phyloP scores from a whole-genome alignment of 768 basidiomycete species.

The Podaxis pistillaris region DNA sequence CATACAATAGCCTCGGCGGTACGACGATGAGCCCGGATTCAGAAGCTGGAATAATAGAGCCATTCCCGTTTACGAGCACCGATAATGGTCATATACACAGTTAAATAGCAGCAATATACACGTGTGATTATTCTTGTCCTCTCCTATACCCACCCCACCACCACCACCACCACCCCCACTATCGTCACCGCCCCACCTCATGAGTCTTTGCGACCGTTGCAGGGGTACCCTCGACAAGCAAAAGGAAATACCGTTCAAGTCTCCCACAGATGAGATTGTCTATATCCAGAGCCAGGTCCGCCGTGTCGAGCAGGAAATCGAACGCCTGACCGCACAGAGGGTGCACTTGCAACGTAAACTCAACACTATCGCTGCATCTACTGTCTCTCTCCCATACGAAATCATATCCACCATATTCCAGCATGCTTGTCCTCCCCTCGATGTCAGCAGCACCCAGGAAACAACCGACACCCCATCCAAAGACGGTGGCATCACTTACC shows the following conservation, averaged over 20 bases:
- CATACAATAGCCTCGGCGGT: not conserved
- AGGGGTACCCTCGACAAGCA: slow-evolving; percentile 5
- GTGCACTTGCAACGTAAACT: slow-evolving; percentile 2
- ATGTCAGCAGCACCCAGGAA: not conserved
- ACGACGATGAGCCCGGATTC: not conserved
- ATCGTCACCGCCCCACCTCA: not conserved
- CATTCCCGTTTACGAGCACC: slow-evolving; percentile 2
- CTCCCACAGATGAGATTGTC: slow-evolving; percentile 3
- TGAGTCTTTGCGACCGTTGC: slow-evolving; percentile 9
- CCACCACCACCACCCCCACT: not conserved
- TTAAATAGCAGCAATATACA: not conserved
- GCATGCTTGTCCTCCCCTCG: slow-evolving; percentile 5
- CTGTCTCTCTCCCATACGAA: slow-evolving; percentile 4
- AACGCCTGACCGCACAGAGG: not conserved
- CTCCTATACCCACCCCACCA: not conserved
- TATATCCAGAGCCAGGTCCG: slow-evolving; percentile 5
- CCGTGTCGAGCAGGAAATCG: slow-evolving; percentile 7
- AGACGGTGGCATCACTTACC: slow-evolving; percentile 8
- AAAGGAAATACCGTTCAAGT: slow-evolving; percentile 1
- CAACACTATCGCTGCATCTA: slow-evolving; percentile 4
- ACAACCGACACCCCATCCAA: not conserved
- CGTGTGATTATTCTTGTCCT: not conserved
- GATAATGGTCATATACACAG: not conserved
- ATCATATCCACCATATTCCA: slow-evolving; percentile 13
- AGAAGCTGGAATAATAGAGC: not conserved